A percentile compares a stretch with the other conserved stretches of the same genome.
Conservation (phyloP, 805 yeast species). For the Alloascoidea africana region DNA sequence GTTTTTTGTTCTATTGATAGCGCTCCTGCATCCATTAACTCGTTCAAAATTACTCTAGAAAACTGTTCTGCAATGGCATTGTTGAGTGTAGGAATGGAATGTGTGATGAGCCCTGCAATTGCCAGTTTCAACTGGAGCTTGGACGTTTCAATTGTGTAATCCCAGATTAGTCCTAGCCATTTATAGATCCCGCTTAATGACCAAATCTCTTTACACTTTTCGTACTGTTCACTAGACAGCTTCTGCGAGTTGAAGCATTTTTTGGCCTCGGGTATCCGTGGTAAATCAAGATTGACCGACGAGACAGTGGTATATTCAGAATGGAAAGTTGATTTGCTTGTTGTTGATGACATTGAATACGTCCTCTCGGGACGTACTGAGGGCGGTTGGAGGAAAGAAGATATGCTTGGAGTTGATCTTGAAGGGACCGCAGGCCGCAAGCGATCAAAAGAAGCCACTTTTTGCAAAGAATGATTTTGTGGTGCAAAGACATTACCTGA, state of each 20-base stretch:
- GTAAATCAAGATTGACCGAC: no score
- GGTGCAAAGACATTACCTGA: no score
- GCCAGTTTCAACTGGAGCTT: constrained; percentile 9
- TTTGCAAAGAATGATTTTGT: background rate
- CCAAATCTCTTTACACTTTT: constrained; percentile 5
- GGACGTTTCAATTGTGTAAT: constrained; percentile 3
- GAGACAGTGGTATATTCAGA: background rate
- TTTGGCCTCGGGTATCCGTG: no score
- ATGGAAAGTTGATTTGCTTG: background rate
- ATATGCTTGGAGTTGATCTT: no score
- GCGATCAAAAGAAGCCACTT: no score
- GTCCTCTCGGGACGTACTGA: background rate
- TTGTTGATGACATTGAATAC: background rate
- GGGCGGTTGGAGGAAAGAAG: no score
- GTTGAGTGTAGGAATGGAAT: constrained; percentile 13
- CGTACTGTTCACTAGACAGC: constrained; percentile 1
- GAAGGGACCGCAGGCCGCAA: no score
- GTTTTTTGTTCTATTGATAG: no score
- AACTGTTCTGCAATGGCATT: constrained; percentile 14
- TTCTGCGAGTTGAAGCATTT: no score
- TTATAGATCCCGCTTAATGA: constrained; percentile 5
- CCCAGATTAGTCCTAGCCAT: constrained; percentile 7
- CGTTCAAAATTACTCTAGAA: constrained; percentile 11
- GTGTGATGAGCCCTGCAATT: constrained; percentile 12
- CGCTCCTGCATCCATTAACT: background rate